These are phyloP conservation scores for Orbilia ellipsospora DNA, from an alignment of 2,329 filamentous ascomycete species.

Conservation along the genomic window DNA sequence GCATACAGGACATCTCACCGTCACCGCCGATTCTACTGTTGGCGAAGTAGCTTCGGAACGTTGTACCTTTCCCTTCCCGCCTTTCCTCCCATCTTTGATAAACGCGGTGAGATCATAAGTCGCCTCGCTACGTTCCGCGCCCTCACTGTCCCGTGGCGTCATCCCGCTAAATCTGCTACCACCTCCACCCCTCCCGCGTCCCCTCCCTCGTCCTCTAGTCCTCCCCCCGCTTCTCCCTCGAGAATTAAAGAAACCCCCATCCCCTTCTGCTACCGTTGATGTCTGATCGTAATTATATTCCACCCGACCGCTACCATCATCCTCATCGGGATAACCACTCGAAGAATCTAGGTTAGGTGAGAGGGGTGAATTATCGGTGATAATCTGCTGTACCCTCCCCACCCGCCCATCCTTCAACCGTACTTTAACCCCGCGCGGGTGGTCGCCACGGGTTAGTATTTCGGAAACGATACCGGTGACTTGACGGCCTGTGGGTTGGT, in stretches of 20 bases:
- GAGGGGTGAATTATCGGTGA: conserved; percentile 29
- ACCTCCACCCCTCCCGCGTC: conserved; percentile 31
- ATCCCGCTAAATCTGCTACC: conserved; percentile 53
- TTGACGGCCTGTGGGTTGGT: conserved; percentile 78
- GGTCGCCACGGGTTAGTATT: conserved; percentile 77
- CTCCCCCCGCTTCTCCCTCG: background rate
- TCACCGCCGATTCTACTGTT: background rate
- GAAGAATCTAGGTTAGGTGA: background rate
- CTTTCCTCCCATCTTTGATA: conserved; percentile 59
- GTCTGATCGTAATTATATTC: too few species aligned
- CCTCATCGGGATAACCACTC: too few species aligned
- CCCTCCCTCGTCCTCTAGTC: conserved; percentile 7
- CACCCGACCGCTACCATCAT: too few species aligned
- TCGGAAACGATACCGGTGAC: conserved; percentile 75
- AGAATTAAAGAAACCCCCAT: too few species aligned
- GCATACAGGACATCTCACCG: conserved; percentile 72
- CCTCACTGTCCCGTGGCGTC: conserved; percentile 58
- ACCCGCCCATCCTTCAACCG: conserved; percentile 77
- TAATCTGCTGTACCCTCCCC: conserved; percentile 77
- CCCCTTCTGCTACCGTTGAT: too few species aligned
- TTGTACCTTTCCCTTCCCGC: conserved; percentile 51
- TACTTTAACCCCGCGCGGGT: conserved; percentile 83
- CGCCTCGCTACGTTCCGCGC: conserved; percentile 61
- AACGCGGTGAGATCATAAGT: conserved; percentile 67
- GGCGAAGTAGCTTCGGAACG: too few species aligned